Base-by-base conservation (phyloP, 805 yeast species). In the Candida pseudoglaebosa region DNA sequence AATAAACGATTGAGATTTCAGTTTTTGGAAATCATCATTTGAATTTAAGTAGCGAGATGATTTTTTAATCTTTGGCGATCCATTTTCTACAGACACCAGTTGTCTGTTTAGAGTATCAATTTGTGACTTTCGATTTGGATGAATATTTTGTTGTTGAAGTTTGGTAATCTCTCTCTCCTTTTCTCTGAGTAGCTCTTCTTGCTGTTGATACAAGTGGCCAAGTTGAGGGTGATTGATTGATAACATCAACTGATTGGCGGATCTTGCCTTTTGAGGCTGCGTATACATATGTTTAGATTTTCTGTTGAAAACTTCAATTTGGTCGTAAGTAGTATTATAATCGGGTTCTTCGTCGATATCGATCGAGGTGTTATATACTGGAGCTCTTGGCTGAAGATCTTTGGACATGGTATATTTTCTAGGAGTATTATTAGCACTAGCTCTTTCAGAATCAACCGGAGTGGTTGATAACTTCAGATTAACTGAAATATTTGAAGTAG, bases 111-210 rank as follows among this genome's bases (percentile, higher is more conserved):
- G 15, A 10, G 15, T 6, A 6, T 26, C 29, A 5, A 26, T 26
- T 26, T 26, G 29, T 5, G 49, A 32, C 28, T 53, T 53, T 38
- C 56, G 53, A 26, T 54, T 38, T 20, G 59, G 58, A 46, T 56
- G 57, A 28, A 50, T 50, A 29, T 59, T 63, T 33, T 59, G 64
- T 37, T 56, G 60, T 38, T 61, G 63, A 36, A 62, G 46, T 31
- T 45, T 44, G 38, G 60, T 65, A 19, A 58, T 56, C 40, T 62
- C 68, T 22, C 47, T 44, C 39, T 60, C 63, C 36, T 55, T 49
- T 10, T 52, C 55, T 16, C 42, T 16, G 10, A 43, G 18, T 9
- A 52, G 59, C 13, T 54, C 55, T 13, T 44, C 47, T 28, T 48
- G 44, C 28, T 44, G 48, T 26, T 48, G 45, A 26, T 42, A 37